Evolutionary conservation across 768 basidiomycete genomes (phyloP).

Genomic region (Pulveroboletus sp.): DNA sequence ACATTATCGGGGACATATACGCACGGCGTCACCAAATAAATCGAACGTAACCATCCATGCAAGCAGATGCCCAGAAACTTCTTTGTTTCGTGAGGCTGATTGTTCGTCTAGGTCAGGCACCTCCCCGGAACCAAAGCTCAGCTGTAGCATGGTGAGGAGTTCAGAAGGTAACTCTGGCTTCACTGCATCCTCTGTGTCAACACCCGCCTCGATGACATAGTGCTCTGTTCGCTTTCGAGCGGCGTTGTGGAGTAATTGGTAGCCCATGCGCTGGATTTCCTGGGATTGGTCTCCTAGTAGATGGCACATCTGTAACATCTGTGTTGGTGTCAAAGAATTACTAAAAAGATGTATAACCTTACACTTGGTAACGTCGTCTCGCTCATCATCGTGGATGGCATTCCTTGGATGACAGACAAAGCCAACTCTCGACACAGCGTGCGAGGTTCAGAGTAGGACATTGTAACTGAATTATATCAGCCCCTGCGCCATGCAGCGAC

Average conservation of each 20-base stretch:
- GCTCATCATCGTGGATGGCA: conserved; percentile 59
- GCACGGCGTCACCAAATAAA: conserved; percentile 75
- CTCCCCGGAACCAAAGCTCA: conserved; percentile 38
- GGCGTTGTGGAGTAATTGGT: conserved; percentile 64
- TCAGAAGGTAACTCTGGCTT: conserved; percentile 60
- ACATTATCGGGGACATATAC: conserved; percentile 29
- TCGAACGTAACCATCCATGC: conserved; percentile 90
- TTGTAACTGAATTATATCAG: conserved; percentile 5
- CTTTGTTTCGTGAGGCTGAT: conserved; percentile 33
- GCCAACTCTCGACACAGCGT: conserved; percentile 64
- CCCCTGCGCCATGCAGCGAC: neutral
- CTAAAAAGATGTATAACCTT: conserved; percentile 6
- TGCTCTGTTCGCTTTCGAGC: conserved; percentile 74
- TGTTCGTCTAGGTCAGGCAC: conserved; percentile 36
- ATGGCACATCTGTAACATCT: conserved; percentile 62
- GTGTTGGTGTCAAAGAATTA: neutral
- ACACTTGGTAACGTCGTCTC: conserved; percentile 64
- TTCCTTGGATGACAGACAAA: conserved; percentile 60
- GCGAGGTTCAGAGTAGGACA: conserved; percentile 48
- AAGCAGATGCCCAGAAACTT: conserved; percentile 65
- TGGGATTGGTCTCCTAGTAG: conserved; percentile 60
- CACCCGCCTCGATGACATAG: conserved; percentile 82
- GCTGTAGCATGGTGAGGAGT: conserved; percentile 59
- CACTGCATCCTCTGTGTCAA: conserved; percentile 58
- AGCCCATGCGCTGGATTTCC: conserved; percentile 73